Conservation (phyloP, 202 grass and related monocot genomes). For the Carex arenaria region DNA sequence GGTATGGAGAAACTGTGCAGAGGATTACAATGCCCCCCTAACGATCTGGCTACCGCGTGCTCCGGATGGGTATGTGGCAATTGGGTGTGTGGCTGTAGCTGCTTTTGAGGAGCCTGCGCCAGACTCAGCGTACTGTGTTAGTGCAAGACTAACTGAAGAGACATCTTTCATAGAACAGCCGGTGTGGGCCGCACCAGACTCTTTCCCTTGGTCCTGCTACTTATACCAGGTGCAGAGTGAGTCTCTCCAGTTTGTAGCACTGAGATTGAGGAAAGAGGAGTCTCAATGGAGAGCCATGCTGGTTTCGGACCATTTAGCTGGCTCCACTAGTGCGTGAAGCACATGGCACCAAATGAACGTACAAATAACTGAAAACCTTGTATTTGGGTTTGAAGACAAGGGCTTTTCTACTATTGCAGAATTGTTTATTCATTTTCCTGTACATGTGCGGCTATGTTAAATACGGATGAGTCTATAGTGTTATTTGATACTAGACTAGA, state of each 20-base stretch:
- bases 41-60: constrained; percentile 85
- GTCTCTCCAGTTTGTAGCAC: constrained; percentile 72
- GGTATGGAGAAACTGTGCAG: constrained; percentile 90
- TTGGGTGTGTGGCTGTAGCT: constrained; percentile 79
- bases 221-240: constrained; percentile 78
- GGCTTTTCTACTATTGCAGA: not conserved
- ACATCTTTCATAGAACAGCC: constrained; percentile 71
- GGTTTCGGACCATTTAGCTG: constrained; percentile 33
- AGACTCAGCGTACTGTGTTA: constrained; percentile 58
- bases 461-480: not conserved
- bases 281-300: constrained; percentile 44
- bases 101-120: constrained; percentile 58
- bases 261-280: constrained; percentile 68
- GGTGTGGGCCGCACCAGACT: constrained; percentile 66
- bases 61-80: constrained; percentile 57
- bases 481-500: not conserved
- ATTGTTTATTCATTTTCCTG: not conserved
- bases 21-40: constrained; percentile 61
- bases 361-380: not conserved
- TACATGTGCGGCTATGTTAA: not conserved
- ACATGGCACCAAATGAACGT: not conserved
- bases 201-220: constrained; percentile 90
- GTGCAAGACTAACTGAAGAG: constrained; percentile 47
- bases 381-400: not conserved
- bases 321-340: constrained; percentile 10